Conservation (phyloP, 805 yeast species). For the Metschnikowia lochheadii region DNA sequence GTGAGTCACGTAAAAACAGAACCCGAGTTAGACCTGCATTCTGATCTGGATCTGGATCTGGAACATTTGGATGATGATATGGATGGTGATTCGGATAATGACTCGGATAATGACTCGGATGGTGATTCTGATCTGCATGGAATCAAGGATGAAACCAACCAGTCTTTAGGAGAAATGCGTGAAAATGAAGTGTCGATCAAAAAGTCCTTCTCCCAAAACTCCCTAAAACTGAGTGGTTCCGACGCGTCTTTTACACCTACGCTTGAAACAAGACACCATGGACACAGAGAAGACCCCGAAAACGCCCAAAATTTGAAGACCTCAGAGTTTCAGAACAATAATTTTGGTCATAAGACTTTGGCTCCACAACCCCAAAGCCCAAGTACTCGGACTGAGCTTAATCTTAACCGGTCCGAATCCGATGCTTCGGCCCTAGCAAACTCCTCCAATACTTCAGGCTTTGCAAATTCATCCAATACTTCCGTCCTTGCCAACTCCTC, state of each 20-base stretch:
- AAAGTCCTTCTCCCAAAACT: neutral
- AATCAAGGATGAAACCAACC: no score
- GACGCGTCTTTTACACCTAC: neutral
- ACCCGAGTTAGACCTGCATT: no score
- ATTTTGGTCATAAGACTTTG: neutral
- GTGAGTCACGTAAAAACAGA: no score
- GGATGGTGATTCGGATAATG: no score
- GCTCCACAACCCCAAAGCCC: neutral
- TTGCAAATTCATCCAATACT: slow-evolving; percentile 9
- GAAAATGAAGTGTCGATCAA: neutral
- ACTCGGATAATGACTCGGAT: no score
- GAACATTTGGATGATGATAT: no score
- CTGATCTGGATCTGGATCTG: no score
- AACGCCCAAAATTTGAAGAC: neutral
- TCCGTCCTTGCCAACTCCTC: slow-evolving; percentile 43
- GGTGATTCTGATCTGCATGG: no score
- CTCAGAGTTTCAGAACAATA: neutral
- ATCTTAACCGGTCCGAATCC: neutral
- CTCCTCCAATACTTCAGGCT: slow-evolving; percentile 20
- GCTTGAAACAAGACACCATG: slow-evolving; percentile 1
- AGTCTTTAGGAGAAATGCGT: no score
- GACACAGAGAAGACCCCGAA: neutral
- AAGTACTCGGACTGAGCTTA: no score
- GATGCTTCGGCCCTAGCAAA: slow-evolving; percentile 36
- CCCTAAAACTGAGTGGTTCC: neutral